Conservation (phyloP, 768 basidiomycete species). For the Porpolomopsis calyptriformis region DNA sequence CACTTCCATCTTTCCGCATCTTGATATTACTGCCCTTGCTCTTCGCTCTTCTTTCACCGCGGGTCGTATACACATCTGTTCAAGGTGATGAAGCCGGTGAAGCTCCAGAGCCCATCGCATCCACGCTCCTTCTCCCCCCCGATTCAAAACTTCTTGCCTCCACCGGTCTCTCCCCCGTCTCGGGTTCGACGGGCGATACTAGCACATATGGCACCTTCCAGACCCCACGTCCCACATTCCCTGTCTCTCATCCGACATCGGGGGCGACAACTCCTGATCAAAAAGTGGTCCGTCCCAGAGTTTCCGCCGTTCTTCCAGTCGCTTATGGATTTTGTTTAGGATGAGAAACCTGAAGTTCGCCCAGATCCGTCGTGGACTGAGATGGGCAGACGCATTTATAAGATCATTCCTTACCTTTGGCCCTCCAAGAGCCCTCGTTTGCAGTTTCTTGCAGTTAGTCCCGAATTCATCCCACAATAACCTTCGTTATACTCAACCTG, state of each 20-base stretch:
- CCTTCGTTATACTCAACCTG: background rate
- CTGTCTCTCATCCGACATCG: constrained; percentile 44
- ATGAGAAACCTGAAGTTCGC: constrained; percentile 40
- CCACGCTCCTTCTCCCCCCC: constrained; percentile 46
- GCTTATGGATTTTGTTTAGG: constrained; percentile 5
- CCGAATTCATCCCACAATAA: constrained; percentile 4
- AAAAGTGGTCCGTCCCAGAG: constrained; percentile 28
- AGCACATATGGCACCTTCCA: constrained; percentile 74
- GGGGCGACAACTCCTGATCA: constrained; percentile 40
- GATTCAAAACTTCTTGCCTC: constrained; percentile 36
- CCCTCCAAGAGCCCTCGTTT: constrained; percentile 55
- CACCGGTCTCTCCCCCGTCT: constrained; percentile 39
- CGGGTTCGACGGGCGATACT: constrained; percentile 28
- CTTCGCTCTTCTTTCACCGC: constrained; percentile 51
- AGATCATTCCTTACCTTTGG: constrained; percentile 76
- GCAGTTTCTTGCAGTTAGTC: constrained; percentile 57
- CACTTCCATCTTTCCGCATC: constrained; percentile 55
- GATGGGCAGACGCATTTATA: constrained; percentile 50
- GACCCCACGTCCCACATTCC: constrained; percentile 36
- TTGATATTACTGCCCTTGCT: constrained; percentile 53
- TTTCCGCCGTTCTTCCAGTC: no score
- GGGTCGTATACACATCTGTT: constrained; percentile 49
- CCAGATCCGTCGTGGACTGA: constrained; percentile 66
- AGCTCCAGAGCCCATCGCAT: constrained; percentile 29
- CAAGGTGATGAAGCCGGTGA: constrained; percentile 31